phyloP scores from a whole-genome alignment of 305 asterid species.

The Ajuga reptans region DNA sequence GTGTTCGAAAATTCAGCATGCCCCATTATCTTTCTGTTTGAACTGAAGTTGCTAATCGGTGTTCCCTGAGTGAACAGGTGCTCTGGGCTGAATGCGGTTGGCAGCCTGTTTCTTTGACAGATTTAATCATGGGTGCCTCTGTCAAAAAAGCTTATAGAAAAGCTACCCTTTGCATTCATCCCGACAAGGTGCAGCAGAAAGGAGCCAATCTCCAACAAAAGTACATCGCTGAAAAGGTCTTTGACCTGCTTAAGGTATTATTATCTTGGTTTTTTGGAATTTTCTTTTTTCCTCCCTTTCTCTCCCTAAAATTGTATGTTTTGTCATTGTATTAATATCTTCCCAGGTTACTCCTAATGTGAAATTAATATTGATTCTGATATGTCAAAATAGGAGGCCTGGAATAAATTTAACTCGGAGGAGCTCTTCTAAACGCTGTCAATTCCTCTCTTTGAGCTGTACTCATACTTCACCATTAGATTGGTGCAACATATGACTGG shows the following conservation, averaged over 20 bases:
- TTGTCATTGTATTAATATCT: not conserved
- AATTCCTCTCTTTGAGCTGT: conserved; percentile 19
- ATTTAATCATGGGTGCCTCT: conserved; percentile 70
- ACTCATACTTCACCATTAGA: not conserved
- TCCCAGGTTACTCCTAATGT: too few relatives aligned
- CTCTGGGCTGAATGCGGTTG: conserved; percentile 99
- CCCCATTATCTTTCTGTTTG: not conserved
- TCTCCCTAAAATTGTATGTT: too few relatives aligned
- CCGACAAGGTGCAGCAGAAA: conserved; percentile 99
- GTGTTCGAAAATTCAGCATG: conserved; percentile 1
- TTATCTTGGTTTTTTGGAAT: not conserved
- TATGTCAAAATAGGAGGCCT: conserved; percentile 60
- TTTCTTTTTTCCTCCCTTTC: too few relatives aligned
- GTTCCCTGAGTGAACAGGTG: conserved; percentile 44
- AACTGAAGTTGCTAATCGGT: conserved; percentile 5
- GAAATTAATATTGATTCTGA: conserved; percentile 18
- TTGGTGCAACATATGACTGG: not conserved
- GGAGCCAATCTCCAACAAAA: conserved; percentile 97
- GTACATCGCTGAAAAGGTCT: conserved; percentile 95
- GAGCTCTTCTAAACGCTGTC: conserved; percentile 71
- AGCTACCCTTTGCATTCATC: conserved; percentile 97
- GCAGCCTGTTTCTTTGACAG: conserved; percentile 98
- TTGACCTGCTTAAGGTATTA: conserved; percentile 93
- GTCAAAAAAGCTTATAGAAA: conserved; percentile 88
- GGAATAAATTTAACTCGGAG: conserved; percentile 99